phyloP scores from a whole-genome alignment of 768 basidiomycete species.

The Xerocomus spinulosus region DNA sequence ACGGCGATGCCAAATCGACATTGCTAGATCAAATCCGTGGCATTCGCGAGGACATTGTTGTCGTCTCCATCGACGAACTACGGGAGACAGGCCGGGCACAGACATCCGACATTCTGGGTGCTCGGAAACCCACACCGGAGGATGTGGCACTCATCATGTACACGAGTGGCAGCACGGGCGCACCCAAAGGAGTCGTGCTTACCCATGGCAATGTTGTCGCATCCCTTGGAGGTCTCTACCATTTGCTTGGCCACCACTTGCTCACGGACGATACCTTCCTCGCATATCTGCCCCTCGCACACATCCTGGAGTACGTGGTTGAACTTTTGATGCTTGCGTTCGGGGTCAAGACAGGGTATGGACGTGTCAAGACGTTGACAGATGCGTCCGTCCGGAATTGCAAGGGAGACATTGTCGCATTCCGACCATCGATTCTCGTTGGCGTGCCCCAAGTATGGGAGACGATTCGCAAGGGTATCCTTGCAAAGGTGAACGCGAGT shows the following conservation, averaged over 20 bases:
- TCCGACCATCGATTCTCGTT: constrained; percentile 85
- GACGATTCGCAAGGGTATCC: constrained; percentile 91
- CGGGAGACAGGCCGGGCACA: constrained; percentile 57
- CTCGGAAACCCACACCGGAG: constrained; percentile 44
- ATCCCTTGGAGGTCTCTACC: constrained; percentile 73
- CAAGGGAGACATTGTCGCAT: constrained; percentile 80
- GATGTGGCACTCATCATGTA: constrained; percentile 73
- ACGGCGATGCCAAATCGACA: constrained; percentile 56
- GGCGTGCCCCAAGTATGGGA: constrained; percentile 98
- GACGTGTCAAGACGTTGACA: constrained; percentile 92
- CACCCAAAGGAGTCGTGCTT: constrained; percentile 92
- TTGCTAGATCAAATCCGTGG: constrained; percentile 57
- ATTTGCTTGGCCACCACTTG: constrained; percentile 58
- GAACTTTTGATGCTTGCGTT: constrained; percentile 67
- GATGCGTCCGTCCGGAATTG: constrained; percentile 90
- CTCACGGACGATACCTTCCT: constrained; percentile 45
- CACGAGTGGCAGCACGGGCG: constrained; percentile 87
- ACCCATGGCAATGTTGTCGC: constrained; percentile 85
- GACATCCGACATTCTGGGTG: constrained; percentile 46
- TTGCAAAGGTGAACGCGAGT: constrained; percentile 68
- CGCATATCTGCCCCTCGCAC: constrained; percentile 90
- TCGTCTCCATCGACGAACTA: constrained; percentile 67
- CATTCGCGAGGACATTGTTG: constrained; percentile 53
- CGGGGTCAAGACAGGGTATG: constrained; percentile 84
- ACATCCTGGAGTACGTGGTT: constrained; percentile 94